Evolutionary conservation across 768 basidiomycete species (phyloP).

Genomic region (Lactarius pseudohatsudake): DNA sequence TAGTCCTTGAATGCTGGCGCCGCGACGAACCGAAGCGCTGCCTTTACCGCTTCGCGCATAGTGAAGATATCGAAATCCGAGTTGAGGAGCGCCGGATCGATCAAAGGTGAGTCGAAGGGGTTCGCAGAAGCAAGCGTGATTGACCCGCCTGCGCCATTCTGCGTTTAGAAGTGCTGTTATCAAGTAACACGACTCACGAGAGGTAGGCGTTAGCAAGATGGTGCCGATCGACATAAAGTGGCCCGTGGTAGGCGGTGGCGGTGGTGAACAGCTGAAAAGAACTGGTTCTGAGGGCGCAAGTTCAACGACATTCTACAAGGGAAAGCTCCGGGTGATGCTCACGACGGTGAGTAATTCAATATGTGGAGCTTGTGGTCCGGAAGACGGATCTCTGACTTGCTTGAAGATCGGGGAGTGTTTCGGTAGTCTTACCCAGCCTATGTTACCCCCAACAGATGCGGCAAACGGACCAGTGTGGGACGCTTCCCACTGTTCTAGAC

Average conservation of each 20-base stretch:
- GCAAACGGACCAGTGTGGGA: constrained; percentile 19
- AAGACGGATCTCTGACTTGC: constrained; percentile 19
- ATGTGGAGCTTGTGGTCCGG: constrained; percentile 27
- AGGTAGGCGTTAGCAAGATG: constrained; percentile 29
- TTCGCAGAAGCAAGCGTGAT: constrained; percentile 32
- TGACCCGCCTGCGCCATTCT: constrained; percentile 25
- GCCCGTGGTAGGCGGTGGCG: constrained; percentile 27
- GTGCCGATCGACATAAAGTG: constrained; percentile 28
- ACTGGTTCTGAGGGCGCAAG: constrained; percentile 9
- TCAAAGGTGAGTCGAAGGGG: constrained; percentile 33
- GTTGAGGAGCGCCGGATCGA: constrained; percentile 31
- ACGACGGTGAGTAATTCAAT: constrained; percentile 22
- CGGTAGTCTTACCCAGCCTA: constrained; percentile 21
- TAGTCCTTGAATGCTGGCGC: constrained; percentile 13
- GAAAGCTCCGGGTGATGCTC: not conserved
- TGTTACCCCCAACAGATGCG: not conserved
- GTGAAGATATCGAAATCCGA: constrained; percentile 13
- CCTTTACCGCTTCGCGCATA: constrained; percentile 12
- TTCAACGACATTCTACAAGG: not conserved
- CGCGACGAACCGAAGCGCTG: not conserved
- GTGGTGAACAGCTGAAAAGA: constrained; percentile 5
- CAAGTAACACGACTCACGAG: constrained; percentile 17
- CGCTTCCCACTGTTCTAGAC: constrained; percentile 15
- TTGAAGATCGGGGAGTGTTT: constrained; percentile 16
- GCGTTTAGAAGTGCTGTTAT: not conserved